Conservation (phyloP, 2,329 filamentous ascomycete species). For the Trichophyton mentagrophytes region DNA sequence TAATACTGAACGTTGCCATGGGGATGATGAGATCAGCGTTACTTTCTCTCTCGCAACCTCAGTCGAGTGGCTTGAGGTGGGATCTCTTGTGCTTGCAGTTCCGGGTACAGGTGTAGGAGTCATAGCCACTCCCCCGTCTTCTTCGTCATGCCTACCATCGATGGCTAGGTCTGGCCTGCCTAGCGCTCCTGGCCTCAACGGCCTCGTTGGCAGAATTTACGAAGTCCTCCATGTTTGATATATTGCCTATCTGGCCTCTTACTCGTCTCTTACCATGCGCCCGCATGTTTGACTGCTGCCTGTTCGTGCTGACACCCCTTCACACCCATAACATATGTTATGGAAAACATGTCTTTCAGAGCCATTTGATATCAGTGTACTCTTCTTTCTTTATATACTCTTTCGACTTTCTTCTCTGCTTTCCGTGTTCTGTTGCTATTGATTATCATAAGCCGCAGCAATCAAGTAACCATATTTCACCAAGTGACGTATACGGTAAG, state of each 20-base stretch:
- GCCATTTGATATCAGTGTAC: neutral
- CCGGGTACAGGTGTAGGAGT: slow-evolving; percentile 41
- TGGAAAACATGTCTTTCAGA: neutral
- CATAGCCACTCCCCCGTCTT: slow-evolving; percentile 22
- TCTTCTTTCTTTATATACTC: neutral
- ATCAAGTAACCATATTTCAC: neutral
- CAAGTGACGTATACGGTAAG: neutral
- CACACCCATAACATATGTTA: neutral
- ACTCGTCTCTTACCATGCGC: neutral
- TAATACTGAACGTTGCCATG: slow-evolving; percentile 3
- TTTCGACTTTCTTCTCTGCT: neutral
- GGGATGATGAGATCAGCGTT: slow-evolving; percentile 29
- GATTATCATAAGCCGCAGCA: neutral
- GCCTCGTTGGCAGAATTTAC: slow-evolving; percentile 43
- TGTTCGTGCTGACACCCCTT: neutral
- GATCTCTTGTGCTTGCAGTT: slow-evolving; percentile 47
- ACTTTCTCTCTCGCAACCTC: slow-evolving; percentile 46
- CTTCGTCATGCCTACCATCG: slow-evolving; percentile 19
- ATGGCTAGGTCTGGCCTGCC: slow-evolving; percentile 27
- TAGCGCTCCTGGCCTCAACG: slow-evolving; percentile 43
- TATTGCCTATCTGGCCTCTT: neutral
- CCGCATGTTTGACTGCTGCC: neutral
- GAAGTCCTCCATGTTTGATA: slow-evolving; percentile 19
- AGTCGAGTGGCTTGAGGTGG: slow-evolving; percentile 45
- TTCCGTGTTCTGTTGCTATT: neutral